Percentiles rank a stretch among this genome's conserved stretches.
Evolutionary conservation across 2,329 filamentous ascomycete species (phyloP).

Genomic region (Fusarium sp.): DNA sequence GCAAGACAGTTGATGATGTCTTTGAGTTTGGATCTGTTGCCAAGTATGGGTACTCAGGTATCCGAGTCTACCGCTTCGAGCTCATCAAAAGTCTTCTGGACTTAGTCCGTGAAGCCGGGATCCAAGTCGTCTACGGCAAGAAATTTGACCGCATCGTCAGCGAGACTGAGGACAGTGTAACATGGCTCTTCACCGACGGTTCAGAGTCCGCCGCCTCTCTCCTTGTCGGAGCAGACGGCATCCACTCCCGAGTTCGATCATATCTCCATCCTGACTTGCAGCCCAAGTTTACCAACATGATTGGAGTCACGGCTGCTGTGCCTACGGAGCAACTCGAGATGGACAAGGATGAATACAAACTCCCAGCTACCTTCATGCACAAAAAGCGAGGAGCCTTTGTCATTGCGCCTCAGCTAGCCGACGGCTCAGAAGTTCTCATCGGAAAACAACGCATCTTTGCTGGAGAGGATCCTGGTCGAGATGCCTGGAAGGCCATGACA

Average conservation of each 20-base stretch:
- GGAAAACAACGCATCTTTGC: slow-evolving; percentile 57
- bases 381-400: slow-evolving; percentile 60
- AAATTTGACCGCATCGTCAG: slow-evolving; percentile 60
- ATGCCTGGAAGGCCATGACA: slow-evolving; percentile 57
- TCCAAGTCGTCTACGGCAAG: slow-evolving; percentile 60
- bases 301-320: slow-evolving; percentile 52
- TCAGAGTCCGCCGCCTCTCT: slow-evolving; percentile 53
- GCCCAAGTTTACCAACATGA: slow-evolving; percentile 64
- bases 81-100: slow-evolving; percentile 63
- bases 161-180: slow-evolving; percentile 56
- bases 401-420: slow-evolving; percentile 60
- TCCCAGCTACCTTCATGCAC: slow-evolving; percentile 59
- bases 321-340: slow-evolving; percentile 53
- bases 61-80: slow-evolving; percentile 66
- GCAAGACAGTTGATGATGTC: slow-evolving; percentile 50
- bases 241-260: slow-evolving; percentile 66
- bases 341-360: slow-evolving; percentile 49
- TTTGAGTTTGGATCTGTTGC: slow-evolving; percentile 62
- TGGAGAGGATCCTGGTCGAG: slow-evolving; percentile 51
- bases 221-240: slow-evolving; percentile 70
- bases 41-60: slow-evolving; percentile 64
- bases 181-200: slow-evolving; percentile 62
- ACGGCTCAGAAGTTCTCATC: slow-evolving; percentile 63
- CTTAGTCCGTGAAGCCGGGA: slow-evolving; percentile 53
- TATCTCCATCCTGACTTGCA: slow-evolving; percentile 62